A percentile compares a stretch with the other conserved stretches of the same genome.
Evolutionary conservation across 495 filamentous ascomycete species (phyloP).

Genomic region (Aspergillus olivimuriae): DNA sequence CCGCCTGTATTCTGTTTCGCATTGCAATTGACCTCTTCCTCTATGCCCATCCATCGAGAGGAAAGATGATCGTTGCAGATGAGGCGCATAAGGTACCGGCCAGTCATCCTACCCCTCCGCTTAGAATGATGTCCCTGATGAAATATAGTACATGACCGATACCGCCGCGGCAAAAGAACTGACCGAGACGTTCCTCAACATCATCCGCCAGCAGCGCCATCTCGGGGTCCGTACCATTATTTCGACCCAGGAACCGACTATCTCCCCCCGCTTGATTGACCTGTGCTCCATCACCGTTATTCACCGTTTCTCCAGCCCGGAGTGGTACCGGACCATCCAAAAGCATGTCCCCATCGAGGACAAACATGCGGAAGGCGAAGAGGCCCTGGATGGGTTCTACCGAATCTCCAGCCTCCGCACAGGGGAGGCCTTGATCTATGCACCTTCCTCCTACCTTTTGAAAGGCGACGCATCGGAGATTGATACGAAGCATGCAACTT

Average conservation of each 20-base stretch:
- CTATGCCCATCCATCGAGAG: constrained; percentile 36
- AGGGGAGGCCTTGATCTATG: constrained; percentile 63
- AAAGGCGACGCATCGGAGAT: constrained; percentile 5
- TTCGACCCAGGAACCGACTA: constrained; percentile 73
- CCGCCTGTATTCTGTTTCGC: constrained; percentile 62
- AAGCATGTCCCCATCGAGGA: constrained; percentile 45
- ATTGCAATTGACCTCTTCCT: constrained; percentile 57
- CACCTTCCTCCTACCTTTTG: constrained; percentile 50
- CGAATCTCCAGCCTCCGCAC: constrained; percentile 49
- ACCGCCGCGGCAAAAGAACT: constrained; percentile 35
- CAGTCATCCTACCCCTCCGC: constrained; percentile 1
- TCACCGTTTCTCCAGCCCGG: constrained; percentile 67
- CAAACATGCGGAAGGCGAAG: constrained; percentile 7
- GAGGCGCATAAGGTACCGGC: constrained; percentile 56
- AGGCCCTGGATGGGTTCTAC: constrained; percentile 38
- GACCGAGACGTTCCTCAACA: constrained; percentile 56
- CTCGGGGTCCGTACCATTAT: constrained; percentile 59
- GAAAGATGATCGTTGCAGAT: constrained; percentile 51
- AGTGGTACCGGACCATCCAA: constrained; percentile 55
- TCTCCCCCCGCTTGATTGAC: constrained; percentile 61
- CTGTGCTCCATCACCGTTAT: constrained; percentile 65
- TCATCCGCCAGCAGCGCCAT: constrained; percentile 70
- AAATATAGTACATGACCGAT: constrained; percentile 43
- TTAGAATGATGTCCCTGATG: background rate
- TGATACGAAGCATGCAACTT: constrained; percentile 12